phyloP scores from a whole-genome alignment of 2,329 filamentous ascomycete genomes.

The Setomelanomma holmii region DNA sequence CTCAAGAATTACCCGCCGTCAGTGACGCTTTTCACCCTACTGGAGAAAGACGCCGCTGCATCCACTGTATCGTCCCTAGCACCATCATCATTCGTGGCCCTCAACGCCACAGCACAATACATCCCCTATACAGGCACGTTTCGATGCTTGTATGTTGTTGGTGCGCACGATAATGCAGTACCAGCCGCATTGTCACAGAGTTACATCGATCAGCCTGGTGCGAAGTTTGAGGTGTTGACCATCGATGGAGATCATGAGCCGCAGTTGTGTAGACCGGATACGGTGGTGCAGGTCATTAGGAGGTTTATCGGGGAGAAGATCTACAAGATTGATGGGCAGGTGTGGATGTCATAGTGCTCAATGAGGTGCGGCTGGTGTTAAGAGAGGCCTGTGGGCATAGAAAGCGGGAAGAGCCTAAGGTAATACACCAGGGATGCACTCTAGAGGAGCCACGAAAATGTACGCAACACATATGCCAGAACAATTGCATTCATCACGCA shows the following conservation, averaged over 20 bases:
- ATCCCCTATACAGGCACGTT: slow-evolving; percentile 36
- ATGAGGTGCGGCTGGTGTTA: too few relatives aligned
- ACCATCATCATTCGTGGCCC: slow-evolving; percentile 25
- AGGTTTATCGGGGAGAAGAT: slow-evolving; percentile 11
- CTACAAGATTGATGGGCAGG: too few relatives aligned
- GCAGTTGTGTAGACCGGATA: slow-evolving; percentile 32
- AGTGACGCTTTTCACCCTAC: slow-evolving; percentile 32
- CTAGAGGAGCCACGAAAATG: too few relatives aligned
- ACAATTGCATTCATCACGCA: too few relatives aligned
- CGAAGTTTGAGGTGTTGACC: slow-evolving; percentile 19
- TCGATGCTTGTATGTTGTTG: slow-evolving; percentile 27
- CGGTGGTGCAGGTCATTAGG: slow-evolving; percentile 22
- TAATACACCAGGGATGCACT: too few relatives aligned
- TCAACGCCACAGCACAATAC: slow-evolving; percentile 29
- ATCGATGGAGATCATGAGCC: slow-evolving; percentile 29
- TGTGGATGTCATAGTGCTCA: too few relatives aligned
- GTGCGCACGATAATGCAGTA: slow-evolving; percentile 27
- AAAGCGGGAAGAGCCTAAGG: too few relatives aligned
- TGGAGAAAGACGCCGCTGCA: slow-evolving; percentile 8
- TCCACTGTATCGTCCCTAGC: slow-evolving; percentile 19
- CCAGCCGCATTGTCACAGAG: slow-evolving; percentile 17
- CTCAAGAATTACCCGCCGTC: slow-evolving; percentile 17
- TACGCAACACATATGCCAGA: too few relatives aligned
- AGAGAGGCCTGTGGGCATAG: too few relatives aligned
- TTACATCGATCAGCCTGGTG: slow-evolving; percentile 26